Base-by-base conservation (phyloP, 164 flowering plant genomes). In the Nymphaea colorata region DNA sequence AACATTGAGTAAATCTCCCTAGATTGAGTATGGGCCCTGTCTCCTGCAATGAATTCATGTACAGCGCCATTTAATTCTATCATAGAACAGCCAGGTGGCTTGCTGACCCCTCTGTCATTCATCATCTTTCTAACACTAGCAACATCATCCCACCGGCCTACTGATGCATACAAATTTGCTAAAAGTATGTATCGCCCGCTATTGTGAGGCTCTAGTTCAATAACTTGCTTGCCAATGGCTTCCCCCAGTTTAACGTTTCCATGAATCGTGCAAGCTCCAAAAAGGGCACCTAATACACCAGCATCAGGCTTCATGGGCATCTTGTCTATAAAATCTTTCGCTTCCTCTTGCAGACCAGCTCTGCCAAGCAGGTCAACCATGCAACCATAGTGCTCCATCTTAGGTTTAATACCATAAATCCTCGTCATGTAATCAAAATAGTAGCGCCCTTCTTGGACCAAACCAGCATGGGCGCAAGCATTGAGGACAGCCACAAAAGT, bases 301-400 rank as follows among this genome's bases (percentile, higher is more conserved):
- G 74, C 74, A 67, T 71, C 74, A 67, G 70, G 66, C 44, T 47
- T 67, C 69, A 71, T 62, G 41, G 70, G 66, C 74, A 71, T 71
- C 53, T 62, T 66, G 51, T 71, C 69, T 10, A 71, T 71, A 14
- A 71, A 61, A 61, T 66, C 66, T 51, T 41, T 71, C 4, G 67
- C 74, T 62, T 71, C 73, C 4, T 44, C 61, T 5, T 66, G 53
- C 62, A 71, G 41, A 41, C 70, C 66, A 6, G 74, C 74, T 62
- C 74, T 61, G 8, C 74, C 74, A 42, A 71, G 74, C 69, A 71
- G 55, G 66, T 67, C 74, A 3, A 71, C 74, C 69, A 71, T 66
- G 66, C 74, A 67, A 6, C 74, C 74, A 43, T 66, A 71, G 11
- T 71, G 74, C 18, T 71, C 69, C 69, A 71, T 47, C 62, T 67